Base-by-base conservation (phyloP, 2,329 filamentous ascomycete species). In the Claviceps capensis region DNA sequence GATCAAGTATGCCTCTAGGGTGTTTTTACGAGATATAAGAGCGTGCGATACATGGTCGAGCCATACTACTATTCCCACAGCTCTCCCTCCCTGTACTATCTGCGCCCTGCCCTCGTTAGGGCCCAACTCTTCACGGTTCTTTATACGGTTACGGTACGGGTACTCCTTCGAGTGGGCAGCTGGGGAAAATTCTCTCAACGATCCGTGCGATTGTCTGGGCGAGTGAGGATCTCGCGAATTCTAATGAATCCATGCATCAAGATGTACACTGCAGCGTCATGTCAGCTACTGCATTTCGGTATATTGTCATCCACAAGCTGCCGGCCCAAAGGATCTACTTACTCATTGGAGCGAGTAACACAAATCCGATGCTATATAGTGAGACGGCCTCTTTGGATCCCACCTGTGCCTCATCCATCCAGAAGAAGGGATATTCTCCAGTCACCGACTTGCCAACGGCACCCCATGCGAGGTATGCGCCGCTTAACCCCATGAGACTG, bases 391-490 rank as follows among this genome's bases (percentile, higher is more conserved):
- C 69, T 41, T 68, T 63, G 30, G 67, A 68, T 46, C 69, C 69
- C 55, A 74, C 68, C 51, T 69, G 60, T 5, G 65, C 60, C 49
- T 69, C 66, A 56, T 78, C 72, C 50, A 78, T 65, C 69, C 75
- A 78, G 62, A 75, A 77, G 56, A 76, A 75, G 9, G 75, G 65
- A 52, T 64, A 68, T 49, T 68, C 67, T 37, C 69, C 70, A 1
- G 74, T 77, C 49, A 72, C 50, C 26, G 68, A 60, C 56, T 70
- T 70, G 23, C 76, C 76, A 47, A 77, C 61, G 9, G 64, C 66
- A 37, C 71, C 75, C 72, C 73, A 78, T 40, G 63, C 69, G 38
- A 79, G 66, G 56, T 78, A 78, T n/a, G 67, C 57, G 13, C 61
- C 67, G 22, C 70, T 67, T 22, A 68, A 59, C 44, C 68, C 62